Evolutionary conservation across 305 asterid genomes (phyloP).

Genomic region (Fraxinus sp.): DNA sequence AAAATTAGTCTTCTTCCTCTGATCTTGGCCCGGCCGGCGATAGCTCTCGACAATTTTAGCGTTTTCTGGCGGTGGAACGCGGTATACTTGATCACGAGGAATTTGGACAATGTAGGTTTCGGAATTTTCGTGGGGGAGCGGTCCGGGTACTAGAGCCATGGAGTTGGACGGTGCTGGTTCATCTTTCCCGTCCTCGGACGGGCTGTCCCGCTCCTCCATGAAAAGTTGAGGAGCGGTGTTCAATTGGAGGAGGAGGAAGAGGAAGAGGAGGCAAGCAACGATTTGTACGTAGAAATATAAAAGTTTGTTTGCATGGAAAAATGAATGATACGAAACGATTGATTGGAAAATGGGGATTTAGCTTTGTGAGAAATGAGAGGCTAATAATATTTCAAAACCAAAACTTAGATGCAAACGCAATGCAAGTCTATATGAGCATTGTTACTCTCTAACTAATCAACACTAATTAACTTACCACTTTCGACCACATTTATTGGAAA

Average conservation of each 20-base stretch:
- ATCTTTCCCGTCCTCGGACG: constrained; percentile 28
- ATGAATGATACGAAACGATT: neutral
- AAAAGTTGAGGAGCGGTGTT: constrained; percentile 54
- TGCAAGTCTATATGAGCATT: neutral
- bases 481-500: neutral
- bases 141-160: constrained; percentile 4
- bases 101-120: constrained; percentile 53
- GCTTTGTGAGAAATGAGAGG: neutral
- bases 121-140: constrained; percentile 16
- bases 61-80: constrained; percentile 75
- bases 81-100: constrained; percentile 71
- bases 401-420: neutral
- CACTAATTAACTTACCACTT: neutral
- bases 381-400: neutral
- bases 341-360: neutral
- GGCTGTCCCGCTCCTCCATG: constrained; percentile 79
- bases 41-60: constrained; percentile 47
- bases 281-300: constrained; percentile 24
- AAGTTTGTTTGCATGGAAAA: constrained; percentile 34
- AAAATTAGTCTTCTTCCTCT: neutral
- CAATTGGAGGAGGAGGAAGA: neutral
- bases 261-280: neutral
- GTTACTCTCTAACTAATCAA: neutral
- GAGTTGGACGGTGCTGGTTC: constrained; percentile 20
- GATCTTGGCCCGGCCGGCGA: constrained; percentile 12